Evolutionary conservation across 2,329 filamentous ascomycete genomes (phyloP), one percentile per base, ranked within the genome.

Genomic region (Fusarium hostae): DNA sequence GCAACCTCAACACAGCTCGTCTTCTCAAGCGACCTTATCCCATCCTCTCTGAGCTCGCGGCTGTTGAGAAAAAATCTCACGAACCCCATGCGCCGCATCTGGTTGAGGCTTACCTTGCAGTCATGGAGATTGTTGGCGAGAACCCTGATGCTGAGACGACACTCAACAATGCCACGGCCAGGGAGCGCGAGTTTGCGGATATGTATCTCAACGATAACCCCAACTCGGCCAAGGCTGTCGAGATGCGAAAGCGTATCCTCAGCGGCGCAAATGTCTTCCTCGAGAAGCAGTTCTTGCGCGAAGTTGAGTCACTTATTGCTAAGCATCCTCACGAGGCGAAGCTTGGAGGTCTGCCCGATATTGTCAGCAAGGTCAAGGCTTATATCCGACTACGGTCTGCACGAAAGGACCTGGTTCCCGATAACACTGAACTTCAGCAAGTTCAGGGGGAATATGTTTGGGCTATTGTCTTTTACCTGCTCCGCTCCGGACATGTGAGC

Each of bases 381-480:
- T 99, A 95, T 78, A 94, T 99, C 74, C 90, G 95, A 52, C 87
- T 98, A 63, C 90, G 93, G 67, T 89, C 91, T 44, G 87, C 89
- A 3, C 90, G 94, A 65, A 97, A 95, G 81, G 94, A 97, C 77
- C 87, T 98, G 45, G 93, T 92, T 4, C 90, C 92, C 5, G 93
- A 97, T 78, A 93, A 92, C 68, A 89, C 91, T 8, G 90, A 95
- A 72, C 86, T 98, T 50, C 94, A 97, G 80, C 89, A 91, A 79
- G 87, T 95, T 51, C 90, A 90, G 44, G 90, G 92, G 56, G 95
- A 97, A 79, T 96, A 92, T 77, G 92, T 95, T 71, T 99, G 96
- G 96, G 94, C 95, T 45, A 87, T 98, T 54, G 90, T 99, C 47
- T 99, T 97, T 84, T 98, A 94, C 81, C 88, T 98, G 43, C 84